phyloP scores from a whole-genome alignment of 202 grass and related monocot species.

The Musa balbisiana region DNA sequence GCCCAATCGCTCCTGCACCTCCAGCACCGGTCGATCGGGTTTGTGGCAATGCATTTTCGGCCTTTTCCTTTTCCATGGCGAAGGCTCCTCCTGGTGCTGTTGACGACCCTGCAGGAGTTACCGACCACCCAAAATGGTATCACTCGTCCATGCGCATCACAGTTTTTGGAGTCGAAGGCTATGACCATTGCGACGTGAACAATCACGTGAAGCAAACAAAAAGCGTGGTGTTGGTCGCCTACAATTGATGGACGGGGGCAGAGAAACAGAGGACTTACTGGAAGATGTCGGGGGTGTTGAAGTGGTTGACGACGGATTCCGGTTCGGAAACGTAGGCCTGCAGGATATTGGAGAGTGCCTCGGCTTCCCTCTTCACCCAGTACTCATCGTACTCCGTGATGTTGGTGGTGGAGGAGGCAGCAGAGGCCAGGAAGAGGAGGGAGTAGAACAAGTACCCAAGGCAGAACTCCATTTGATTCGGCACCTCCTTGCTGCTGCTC shows the following conservation, averaged over 20 bases:
- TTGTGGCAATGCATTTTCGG: conserved; percentile 40
- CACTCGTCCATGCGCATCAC: too few relatives aligned
- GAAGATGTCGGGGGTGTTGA: conserved; percentile 33
- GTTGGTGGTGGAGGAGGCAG: conserved; percentile 31
- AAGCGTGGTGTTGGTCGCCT: too few relatives aligned
- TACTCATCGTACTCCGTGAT: conserved; percentile 37
- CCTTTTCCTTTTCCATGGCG: background rate
- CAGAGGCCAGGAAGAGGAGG: conserved; percentile 41
- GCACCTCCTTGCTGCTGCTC: too few relatives aligned
- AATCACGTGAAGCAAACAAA: too few relatives aligned
- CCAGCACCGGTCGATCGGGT: conserved; percentile 70
- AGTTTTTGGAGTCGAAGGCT: too few relatives aligned
- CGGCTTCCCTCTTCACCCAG: conserved; percentile 39
- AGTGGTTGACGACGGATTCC: conserved; percentile 16
- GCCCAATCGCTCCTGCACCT: conserved; percentile 43
- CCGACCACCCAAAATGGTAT: too few relatives aligned
- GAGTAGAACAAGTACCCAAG: conserved; percentile 30
- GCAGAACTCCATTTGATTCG: background rate
- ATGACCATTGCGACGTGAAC: too few relatives aligned
- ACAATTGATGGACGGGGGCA: background rate
- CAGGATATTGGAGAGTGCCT: conserved; percentile 21
- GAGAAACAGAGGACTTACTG: background rate
- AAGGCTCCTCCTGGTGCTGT: conserved; percentile 26
- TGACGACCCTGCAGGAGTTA: background rate
- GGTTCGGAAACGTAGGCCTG: conserved; percentile 37